A percentile compares a stretch with the other conserved stretches of the same genome.
These are phyloP conservation scores for Ogataea minuta DNA, from an alignment of 805 yeast species.

Conservation along the genomic window DNA sequence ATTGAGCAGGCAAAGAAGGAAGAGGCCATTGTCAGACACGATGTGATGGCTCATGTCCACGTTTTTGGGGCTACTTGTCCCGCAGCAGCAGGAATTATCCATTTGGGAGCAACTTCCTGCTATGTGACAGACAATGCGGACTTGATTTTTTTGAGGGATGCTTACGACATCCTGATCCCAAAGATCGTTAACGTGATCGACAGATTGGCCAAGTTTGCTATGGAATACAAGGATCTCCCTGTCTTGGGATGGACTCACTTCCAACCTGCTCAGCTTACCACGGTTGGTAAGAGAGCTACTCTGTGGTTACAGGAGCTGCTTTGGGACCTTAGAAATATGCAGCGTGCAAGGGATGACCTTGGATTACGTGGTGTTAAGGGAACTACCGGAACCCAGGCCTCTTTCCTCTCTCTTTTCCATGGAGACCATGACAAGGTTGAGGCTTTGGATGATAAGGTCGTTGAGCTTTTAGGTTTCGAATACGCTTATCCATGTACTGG, in stretches of 20 bases:
- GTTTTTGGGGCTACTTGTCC: constrained; percentile 92
- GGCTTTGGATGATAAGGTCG: constrained; percentile 85
- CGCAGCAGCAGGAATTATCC: constrained; percentile 96
- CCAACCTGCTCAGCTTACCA: constrained; percentile 98
- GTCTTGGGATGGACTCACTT: constrained; percentile 99
- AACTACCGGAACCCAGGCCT: constrained; percentile 98
- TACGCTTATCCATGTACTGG: constrained; percentile 97
- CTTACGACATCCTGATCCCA: constrained; percentile 88
- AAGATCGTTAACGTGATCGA: constrained; percentile 94
- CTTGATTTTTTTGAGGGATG: constrained; percentile 92
- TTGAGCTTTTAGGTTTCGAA: constrained; percentile 88
- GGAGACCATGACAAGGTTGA: constrained; percentile 98
- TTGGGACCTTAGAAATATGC: constrained; percentile 96
- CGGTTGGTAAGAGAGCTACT: constrained; percentile 97
- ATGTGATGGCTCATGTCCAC: constrained; percentile 99
- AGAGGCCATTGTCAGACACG: constrained; percentile 98
- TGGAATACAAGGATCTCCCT: constrained; percentile 91
- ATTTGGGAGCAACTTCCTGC: constrained; percentile 97
- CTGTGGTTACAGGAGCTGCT: constrained; percentile 96
- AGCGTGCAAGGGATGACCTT: constrained; percentile 92
- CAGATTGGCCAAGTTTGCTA: constrained; percentile 83
- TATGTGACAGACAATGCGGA: constrained; percentile 98
- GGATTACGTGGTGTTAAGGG: constrained; percentile 99
- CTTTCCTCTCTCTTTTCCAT: constrained; percentile 91
- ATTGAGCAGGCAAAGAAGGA: constrained; percentile 84